phyloP scores from a whole-genome alignment of 1,284 basidiomycete species.

The Boletus subluridellus region DNA sequence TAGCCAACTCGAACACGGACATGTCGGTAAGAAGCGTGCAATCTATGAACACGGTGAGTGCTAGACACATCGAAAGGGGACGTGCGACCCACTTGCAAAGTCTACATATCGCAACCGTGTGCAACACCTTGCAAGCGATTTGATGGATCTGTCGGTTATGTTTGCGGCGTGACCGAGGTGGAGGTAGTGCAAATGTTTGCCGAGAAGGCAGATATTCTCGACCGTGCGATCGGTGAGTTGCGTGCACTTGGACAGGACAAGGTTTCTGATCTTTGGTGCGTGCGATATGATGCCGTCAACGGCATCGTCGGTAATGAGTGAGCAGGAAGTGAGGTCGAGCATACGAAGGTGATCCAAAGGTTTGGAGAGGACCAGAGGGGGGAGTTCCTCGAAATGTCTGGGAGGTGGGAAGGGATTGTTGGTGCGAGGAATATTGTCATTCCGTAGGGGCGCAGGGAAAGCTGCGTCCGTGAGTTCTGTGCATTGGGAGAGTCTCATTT shows the following conservation, averaged over 20 bases:
- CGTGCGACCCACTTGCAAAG: conserved; percentile 76
- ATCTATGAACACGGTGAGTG: conserved; percentile 46
- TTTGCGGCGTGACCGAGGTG: conserved; percentile 89
- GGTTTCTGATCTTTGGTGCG: conserved; percentile 87
- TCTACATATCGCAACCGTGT: conserved; percentile 96
- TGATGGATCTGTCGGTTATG: conserved; percentile 90
- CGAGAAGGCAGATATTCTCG: conserved; percentile 82
- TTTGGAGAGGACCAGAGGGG: conserved; percentile 58
- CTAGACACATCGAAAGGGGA: not conserved
- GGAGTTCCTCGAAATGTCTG: conserved; percentile 44
- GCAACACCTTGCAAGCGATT: conserved; percentile 80
- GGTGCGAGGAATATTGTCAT: conserved; percentile 36
- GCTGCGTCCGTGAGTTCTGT: conserved; percentile 76
- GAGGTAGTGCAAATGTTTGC: conserved; percentile 91
- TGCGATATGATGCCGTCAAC: conserved; percentile 87
- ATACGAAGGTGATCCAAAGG: conserved; percentile 81
- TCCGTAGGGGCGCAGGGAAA: conserved; percentile 69
- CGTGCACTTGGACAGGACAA: conserved; percentile 90
- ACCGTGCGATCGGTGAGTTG: conserved; percentile 84
- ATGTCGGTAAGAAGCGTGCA: conserved; percentile 88
- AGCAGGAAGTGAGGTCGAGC: conserved; percentile 87
- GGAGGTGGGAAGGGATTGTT: conserved; percentile 53
- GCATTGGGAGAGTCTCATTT: conserved; percentile 86
- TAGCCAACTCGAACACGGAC: conserved; percentile 88
- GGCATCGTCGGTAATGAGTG: conserved; percentile 80